Base-by-base conservation (phyloP, 169 alveolate species). In the Cryptosporidium andersoni region DNA sequence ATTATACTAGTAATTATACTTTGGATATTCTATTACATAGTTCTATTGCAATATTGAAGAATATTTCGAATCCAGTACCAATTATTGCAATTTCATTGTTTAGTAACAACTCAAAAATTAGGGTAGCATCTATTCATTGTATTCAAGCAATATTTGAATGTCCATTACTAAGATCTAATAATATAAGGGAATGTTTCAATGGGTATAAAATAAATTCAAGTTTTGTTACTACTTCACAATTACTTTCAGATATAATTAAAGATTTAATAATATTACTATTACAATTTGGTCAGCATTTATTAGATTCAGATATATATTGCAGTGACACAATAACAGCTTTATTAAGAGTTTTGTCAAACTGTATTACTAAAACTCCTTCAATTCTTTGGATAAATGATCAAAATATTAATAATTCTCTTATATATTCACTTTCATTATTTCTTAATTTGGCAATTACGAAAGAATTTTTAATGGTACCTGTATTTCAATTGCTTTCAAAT, bases 131-230 rank as follows among this genome's bases (percentile, higher is more conserved):
- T 9, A 40, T 74, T n/a, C 6, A 58, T 11, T 74, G 85, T 16
- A 74, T 74, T 4, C 85, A 74, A 60, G 55, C 85, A 3, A 74
- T 74, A 56, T 74, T 74, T 58, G 34, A 55, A 11, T 55, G 74
- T 14, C 85, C 85, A 74, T 58, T 74, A 56, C 47, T 74, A 14
- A 74, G 51, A 45, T 74, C 45, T 58, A 56, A 74, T n/a, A 40
- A 64, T 25, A 74, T 74, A 68, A 58, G 42, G 40, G 39, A 47
- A 16, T 43, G 55, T 8, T 55, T 74, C 1, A 34, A 51, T 42
- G 42, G 51, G 16, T 42, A 52, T 7, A 39, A 25, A 12, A 25
- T 52, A 16, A 25, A 53, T 8, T 45, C 55, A 25, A n/a, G 16
- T 43, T 4, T 48, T 2, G 85, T 58, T 56, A 74, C 67, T 16